phyloP scores from a whole-genome alignment of 164 flowering plant species.

The Umbilicus rupestris region DNA sequence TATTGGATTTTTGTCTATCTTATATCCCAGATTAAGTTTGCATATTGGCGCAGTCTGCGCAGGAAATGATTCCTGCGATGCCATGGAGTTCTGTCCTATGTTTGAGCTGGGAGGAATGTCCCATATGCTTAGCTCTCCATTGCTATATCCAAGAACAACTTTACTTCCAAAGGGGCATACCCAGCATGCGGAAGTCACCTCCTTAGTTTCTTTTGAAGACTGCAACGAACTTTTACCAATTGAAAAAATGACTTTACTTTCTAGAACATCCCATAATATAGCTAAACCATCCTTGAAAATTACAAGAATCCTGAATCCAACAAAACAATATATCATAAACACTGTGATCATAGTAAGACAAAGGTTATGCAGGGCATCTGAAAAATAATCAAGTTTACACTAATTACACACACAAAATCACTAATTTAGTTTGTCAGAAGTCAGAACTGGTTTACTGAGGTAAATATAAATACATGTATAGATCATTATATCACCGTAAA shows the following conservation, averaged over 20 bases:
- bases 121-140: constrained; percentile 73
- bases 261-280: constrained; percentile 62
- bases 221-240: constrained; percentile 40
- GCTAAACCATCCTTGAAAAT: constrained; percentile 62
- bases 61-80: not conserved
- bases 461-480: not conserved
- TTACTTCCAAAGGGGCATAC: constrained; percentile 81
- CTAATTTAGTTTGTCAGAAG: not conserved
- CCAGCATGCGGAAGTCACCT: constrained; percentile 84
- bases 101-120: constrained; percentile 30
- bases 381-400: not conserved
- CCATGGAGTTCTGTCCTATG: constrained; percentile 18
- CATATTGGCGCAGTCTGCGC: constrained; percentile 37
- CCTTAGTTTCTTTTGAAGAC: constrained; percentile 38
- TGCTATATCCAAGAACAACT: constrained; percentile 65
- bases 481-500: not conserved
- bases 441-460: not conserved
- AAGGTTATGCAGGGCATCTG: not conserved
- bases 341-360: not conserved
- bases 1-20: constrained; percentile 70
- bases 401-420: not conserved
- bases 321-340: not conserved
- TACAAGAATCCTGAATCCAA: constrained; percentile 55
- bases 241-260: constrained; percentile 44
- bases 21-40: constrained; percentile 79